A percentile compares a stretch with the other conserved stretches of the same genome.
Conservation (phyloP, 169 alveolate genomes). For the Plasmodium knowlesi region DNA sequence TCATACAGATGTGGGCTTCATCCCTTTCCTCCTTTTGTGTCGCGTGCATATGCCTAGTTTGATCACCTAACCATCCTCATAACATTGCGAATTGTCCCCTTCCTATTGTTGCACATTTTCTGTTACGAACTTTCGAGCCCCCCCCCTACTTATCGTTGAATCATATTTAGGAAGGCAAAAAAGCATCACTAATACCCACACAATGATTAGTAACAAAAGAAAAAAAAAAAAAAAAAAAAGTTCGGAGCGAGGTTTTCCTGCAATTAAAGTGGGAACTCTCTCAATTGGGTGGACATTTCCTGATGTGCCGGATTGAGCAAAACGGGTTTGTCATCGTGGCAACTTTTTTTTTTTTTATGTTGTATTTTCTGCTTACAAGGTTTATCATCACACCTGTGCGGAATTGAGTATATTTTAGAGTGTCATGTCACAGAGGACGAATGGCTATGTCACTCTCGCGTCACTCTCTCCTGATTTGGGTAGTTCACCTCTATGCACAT, state of each 20-base stretch:
- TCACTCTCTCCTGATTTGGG: not conserved
- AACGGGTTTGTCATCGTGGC: not conserved
- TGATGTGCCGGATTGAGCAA: not conserved
- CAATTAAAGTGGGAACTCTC: not conserved
- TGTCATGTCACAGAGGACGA: not conserved
- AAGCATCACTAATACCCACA: not conserved
- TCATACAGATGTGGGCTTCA: not conserved
- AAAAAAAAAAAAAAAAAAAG: not conserved
- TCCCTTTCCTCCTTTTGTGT: not conserved
- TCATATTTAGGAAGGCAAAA: not conserved
- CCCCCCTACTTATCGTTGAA: not conserved
- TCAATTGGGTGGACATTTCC: not conserved
- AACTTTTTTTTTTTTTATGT: not conserved
- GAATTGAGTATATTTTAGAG: not conserved
- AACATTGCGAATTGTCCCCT: not conserved
- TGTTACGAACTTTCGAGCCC: not conserved
- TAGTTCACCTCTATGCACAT: not conserved
- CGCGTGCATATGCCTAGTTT: not conserved
- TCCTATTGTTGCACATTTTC: not conserved
- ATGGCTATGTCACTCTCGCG: not conserved
- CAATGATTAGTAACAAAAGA: not conserved
- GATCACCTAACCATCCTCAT: not conserved
- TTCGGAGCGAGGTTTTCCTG: not conserved
- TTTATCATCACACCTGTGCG: not conserved
- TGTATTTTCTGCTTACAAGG: not conserved